Percentiles rank a stretch among this genome's conserved stretches.
phyloP scores from a whole-genome alignment of 306 rosid genomes.

The Comarum palustre region DNA sequence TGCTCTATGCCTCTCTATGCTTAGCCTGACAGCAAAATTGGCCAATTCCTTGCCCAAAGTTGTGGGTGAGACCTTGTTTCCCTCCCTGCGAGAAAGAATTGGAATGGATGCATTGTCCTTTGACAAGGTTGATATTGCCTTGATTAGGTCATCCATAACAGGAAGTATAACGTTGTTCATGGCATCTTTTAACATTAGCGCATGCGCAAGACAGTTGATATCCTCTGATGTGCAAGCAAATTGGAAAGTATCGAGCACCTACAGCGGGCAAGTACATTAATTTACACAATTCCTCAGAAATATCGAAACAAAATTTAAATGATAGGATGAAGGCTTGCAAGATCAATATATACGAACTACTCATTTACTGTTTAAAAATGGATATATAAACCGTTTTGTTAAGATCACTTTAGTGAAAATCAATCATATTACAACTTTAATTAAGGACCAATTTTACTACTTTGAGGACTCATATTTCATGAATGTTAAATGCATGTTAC shows the following conservation, averaged over 20 bases:
- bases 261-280: not conserved
- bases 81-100: conserved; percentile 85
- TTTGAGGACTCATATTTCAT: no score
- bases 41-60: conserved; percentile 97
- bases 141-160: conserved; percentile 50
- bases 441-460: no score
- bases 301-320: not conserved
- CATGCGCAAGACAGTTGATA: conserved; percentile 80
- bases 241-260: conserved; percentile 89
- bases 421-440: no score
- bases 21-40: conserved; percentile 70
- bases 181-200: conserved; percentile 72
- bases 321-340: no score
- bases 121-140: conserved; percentile 52
- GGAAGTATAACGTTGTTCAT: conserved; percentile 57
- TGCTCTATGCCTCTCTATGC: conserved; percentile 59
- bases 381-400: no score
- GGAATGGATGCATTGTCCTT: conserved; percentile 60
- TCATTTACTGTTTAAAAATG: no score
- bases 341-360: no score
- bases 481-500: no score
- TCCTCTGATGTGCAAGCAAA: conserved; percentile 81
- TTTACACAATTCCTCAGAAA: not conserved
- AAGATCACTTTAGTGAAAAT: no score
- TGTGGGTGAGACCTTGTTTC: conserved; percentile 91